These are phyloP conservation scores for Cadophora gregata DNA, from an alignment of 2,329 filamentous ascomycete species.

Conservation along the genomic window DNA sequence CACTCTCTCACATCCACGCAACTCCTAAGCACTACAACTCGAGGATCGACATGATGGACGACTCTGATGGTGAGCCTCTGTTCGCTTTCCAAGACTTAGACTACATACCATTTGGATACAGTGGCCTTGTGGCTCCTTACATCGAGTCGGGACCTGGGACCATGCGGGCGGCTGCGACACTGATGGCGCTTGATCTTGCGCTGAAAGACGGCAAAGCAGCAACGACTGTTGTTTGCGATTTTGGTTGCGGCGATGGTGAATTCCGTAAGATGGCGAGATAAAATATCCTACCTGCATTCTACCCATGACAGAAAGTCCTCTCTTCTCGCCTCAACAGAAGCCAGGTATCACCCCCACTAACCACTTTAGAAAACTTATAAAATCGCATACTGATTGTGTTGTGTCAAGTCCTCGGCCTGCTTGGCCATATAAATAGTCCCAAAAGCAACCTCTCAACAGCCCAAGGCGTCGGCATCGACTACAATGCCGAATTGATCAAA, in stretches of 20 bases:
- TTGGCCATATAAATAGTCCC: constrained; percentile 28
- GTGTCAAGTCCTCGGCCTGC: constrained; percentile 31
- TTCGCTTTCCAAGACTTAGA: constrained; percentile 43
- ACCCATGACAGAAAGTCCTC: not conserved
- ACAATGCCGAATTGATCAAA: constrained; percentile 33
- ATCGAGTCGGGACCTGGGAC: constrained; percentile 34
- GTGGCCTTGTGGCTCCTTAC: constrained; percentile 32
- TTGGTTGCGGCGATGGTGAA: constrained; percentile 37
- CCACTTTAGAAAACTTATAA: not conserved
- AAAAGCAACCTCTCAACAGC: constrained; percentile 16
- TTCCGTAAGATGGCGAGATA: constrained; percentile 29
- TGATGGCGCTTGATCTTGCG: constrained; percentile 32
- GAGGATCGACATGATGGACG: not conserved
- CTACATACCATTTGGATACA: constrained; percentile 36
- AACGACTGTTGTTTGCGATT: constrained; percentile 34
- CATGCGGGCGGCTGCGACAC: constrained; percentile 36
- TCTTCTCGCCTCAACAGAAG: not conserved
- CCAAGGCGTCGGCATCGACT: constrained; percentile 35
- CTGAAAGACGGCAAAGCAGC: constrained; percentile 14
- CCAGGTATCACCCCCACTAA: constrained; percentile 14
- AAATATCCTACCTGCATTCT: constrained; percentile 5
- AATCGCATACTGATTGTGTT: not conserved
- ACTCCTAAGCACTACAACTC: not conserved
- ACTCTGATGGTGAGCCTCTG: constrained; percentile 23
- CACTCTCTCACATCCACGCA: not conserved